Conservation (phyloP, 129 eudicot species). For the Helianthus tuberosus region DNA sequence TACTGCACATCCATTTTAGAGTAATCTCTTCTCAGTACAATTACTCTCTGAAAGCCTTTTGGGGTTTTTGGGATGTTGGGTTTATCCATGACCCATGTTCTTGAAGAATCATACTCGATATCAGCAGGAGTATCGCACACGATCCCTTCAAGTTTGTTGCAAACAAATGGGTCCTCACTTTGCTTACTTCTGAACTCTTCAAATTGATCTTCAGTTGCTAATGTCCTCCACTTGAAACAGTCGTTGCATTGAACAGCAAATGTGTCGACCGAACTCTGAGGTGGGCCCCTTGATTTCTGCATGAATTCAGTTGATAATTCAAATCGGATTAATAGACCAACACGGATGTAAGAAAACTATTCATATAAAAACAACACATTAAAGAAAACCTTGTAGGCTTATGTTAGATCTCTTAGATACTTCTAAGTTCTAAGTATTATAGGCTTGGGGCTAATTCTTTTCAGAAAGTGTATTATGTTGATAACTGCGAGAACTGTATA, state of each 20-base stretch:
- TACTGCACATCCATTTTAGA: slow-evolving; percentile 77
- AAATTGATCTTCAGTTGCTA: slow-evolving; percentile 57
- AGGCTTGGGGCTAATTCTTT: neutral
- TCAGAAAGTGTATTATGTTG: neutral
- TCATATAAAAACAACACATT: neutral
- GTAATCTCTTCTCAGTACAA: slow-evolving; percentile 54
- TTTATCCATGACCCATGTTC: slow-evolving; percentile 70
- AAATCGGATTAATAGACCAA: neutral
- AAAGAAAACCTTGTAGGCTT: slow-evolving; percentile 2
- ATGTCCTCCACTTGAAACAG: slow-evolving; percentile 80
- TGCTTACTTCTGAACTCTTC: slow-evolving; percentile 67
- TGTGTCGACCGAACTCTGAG: slow-evolving; percentile 29
- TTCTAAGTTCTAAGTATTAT: neutral
- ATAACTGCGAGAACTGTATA: neutral
- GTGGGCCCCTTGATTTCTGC: slow-evolving; percentile 37
- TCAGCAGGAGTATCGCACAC: slow-evolving; percentile 73
- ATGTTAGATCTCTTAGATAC: neutral
- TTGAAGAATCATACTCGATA: slow-evolving; percentile 55
- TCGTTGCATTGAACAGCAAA: slow-evolving; percentile 73
- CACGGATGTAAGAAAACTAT: neutral
- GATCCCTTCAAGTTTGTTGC: slow-evolving; percentile 49
- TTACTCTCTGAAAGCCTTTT: slow-evolving; percentile 54
- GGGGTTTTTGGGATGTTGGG: slow-evolving; percentile 80
- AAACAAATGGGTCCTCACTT: slow-evolving; percentile 62
- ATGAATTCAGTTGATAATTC: neutral